These are phyloP conservation scores for Phaeolepiota aurea DNA, from an alignment of 768 basidiomycete genomes.

Conservation along the genomic window DNA sequence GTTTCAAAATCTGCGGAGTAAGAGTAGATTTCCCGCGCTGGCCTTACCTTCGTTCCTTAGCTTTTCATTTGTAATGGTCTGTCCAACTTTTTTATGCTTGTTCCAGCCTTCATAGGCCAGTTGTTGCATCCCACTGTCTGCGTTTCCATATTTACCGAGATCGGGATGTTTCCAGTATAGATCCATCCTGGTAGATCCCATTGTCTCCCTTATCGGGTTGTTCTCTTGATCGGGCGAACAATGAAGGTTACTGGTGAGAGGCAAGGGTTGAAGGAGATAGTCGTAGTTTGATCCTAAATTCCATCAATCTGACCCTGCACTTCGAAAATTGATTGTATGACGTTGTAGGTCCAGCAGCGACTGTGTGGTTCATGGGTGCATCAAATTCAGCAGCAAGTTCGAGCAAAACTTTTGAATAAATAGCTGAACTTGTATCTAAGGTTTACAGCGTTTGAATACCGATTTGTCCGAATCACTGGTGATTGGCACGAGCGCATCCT, in stretches of 20 bases:
- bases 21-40: slow-evolving; percentile 28
- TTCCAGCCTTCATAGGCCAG: not conserved
- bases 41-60: slow-evolving; percentile 9
- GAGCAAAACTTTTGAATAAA: too few species aligned
- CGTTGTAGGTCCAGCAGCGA: slow-evolving; percentile 18
- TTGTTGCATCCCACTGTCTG: not conserved
- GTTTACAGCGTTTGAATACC: too few species aligned
- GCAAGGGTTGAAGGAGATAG: not conserved
- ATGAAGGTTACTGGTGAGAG: slow-evolving; percentile 10
- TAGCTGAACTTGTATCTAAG: too few species aligned
- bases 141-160: not conserved
- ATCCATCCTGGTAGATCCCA: slow-evolving; percentile 6
- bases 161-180: not conserved
- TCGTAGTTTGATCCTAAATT: not conserved
- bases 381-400: too few species aligned
- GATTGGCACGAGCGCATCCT: too few species aligned
- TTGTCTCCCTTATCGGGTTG: slow-evolving; percentile 17
- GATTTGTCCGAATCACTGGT: too few species aligned
- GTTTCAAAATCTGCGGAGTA: slow-evolving; percentile 31
- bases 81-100: not conserved
- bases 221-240: slow-evolving; percentile 19
- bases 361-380: too few species aligned
- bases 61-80: not conserved
- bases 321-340: slow-evolving; percentile 7
- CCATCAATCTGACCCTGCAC: slow-evolving; percentile 5